phyloP scores from a whole-genome alignment of 352 stramenopile genomes.

The Phytophthora rubi region DNA sequence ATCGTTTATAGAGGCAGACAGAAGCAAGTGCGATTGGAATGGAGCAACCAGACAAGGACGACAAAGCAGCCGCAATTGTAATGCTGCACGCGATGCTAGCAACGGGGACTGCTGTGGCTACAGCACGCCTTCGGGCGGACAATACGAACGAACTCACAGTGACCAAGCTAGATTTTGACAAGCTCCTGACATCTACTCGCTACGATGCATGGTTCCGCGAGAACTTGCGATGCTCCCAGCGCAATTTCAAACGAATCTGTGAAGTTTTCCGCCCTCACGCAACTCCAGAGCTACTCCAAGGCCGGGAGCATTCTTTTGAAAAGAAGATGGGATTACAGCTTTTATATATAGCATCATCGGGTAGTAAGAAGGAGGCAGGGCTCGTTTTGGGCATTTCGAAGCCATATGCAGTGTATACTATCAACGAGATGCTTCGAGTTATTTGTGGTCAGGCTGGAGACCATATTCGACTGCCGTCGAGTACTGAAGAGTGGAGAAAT shows the following conservation, averaged over 20 bases:
- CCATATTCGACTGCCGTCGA: neutral
- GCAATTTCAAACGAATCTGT: neutral
- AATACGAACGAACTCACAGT: neutral
- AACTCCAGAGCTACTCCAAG: neutral
- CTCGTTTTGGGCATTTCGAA: neutral
- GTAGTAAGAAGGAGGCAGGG: constrained; percentile 2
- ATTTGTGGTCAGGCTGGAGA: neutral
- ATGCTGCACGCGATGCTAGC: neutral
- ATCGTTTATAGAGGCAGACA: neutral
- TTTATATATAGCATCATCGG: constrained; percentile 9
- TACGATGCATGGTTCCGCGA: neutral
- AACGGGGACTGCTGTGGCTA: neutral
- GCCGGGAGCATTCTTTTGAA: constrained; percentile 5
- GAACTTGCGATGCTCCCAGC: neutral
- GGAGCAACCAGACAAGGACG: neutral
- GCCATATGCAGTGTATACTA: neutral
- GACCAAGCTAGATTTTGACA: neutral
- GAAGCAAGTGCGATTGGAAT: neutral
- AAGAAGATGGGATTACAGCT: constrained; percentile 3
- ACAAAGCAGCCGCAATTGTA: neutral
- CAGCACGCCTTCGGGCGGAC: neutral
- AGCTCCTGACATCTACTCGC: neutral
- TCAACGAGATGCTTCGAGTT: neutral
- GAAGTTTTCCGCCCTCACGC: neutral
- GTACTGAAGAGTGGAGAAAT: neutral